A percentile compares a stretch with the other conserved stretches of the same genome.
phyloP scores from a whole-genome alignment of 495 filamentous ascomycete species.

The Penicillium alfredii region DNA sequence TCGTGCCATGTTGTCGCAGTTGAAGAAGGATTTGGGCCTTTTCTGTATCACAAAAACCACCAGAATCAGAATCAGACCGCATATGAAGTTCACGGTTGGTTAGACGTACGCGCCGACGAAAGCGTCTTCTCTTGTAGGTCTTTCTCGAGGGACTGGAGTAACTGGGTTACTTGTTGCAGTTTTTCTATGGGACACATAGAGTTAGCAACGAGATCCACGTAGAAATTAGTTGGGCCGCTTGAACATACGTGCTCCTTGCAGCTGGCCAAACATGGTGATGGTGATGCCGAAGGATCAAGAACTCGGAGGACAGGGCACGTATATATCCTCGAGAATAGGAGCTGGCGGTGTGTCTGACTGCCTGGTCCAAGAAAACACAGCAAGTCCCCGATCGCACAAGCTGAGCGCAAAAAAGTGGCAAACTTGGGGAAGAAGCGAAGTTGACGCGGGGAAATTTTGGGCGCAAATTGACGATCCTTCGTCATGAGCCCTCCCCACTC shows the following conservation, averaged over 20 bases:
- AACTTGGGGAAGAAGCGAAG: not conserved
- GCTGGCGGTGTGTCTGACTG: too few species aligned
- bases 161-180: conserved; percentile 52
- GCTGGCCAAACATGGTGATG: conserved; percentile 23
- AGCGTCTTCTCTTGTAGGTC: conserved; percentile 53
- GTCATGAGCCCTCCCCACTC: conserved; percentile 2
- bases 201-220: conserved; percentile 29
- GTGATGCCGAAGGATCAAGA: not conserved
- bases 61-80: not conserved
- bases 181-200: conserved; percentile 46
- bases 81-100: not conserved
- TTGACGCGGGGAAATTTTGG: conserved; percentile 8
- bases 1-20: conserved; percentile 73
- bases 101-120: conserved; percentile 50
- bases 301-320: not conserved
- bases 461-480: too few species aligned
- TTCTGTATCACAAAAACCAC: conserved; percentile 53
- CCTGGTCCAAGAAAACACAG: too few species aligned
- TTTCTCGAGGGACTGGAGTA: conserved; percentile 52
- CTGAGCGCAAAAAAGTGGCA: too few species aligned
- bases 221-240: too few species aligned
- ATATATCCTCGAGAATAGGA: too few species aligned
- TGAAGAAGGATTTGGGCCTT: conserved; percentile 59
- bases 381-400: too few species aligned
- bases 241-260: conserved; percentile 30